Evolutionary conservation across 2,329 filamentous ascomycete species (phyloP), one percentile per base, ranked within the genome.

Genomic region (Orbilia javanica): DNA sequence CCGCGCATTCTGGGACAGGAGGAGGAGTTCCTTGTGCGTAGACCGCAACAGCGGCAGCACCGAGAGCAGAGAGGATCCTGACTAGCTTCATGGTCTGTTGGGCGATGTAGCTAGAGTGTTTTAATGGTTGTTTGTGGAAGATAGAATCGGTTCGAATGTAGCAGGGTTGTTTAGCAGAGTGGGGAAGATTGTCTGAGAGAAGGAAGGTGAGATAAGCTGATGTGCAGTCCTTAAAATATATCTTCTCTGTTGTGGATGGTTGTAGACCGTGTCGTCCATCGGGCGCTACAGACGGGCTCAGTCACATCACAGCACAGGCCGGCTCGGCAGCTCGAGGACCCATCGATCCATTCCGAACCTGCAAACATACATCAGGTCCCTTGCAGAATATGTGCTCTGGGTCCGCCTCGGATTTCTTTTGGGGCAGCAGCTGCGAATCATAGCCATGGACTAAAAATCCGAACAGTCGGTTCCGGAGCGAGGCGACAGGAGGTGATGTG

Each of bases 1-100:
- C 73, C 29, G 73, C 73, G n/a, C 73, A 77, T 29, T 77, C 46
- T 7, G 73, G 73, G 29, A 77, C 52, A 29, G 60, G 36, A 52
- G 68, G 57, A 11, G 22, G 67, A 13, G 31, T 34, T 6, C 22
- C 46, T 25, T 77, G 73, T 8, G 57, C 60, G n/a, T 48, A 52
- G 20, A 67, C 60, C 7, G 44, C 50, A 7, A 22, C 50, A 48
- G 67, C 27, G 27, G 31, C 34, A 39, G 66, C 36, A 31, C 60
- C 29, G 34, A 63, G 8, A 25, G 63, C 20, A 29, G 60, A 7
- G n/a, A 44, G 18, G n/a, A 60, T 27, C 13, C 50, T 27, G 11
- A 60, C 1, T 31, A 71, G 20, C 62, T 71, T 77, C 73, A 77
- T 46, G 18, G 13, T 34, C n/a, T n/a, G n/a, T 20, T 53, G 62